These are phyloP conservation scores for Talaromyces stipitatus DNA, from an alignment of 495 filamentous ascomycete genomes.

Conservation along the genomic window DNA sequence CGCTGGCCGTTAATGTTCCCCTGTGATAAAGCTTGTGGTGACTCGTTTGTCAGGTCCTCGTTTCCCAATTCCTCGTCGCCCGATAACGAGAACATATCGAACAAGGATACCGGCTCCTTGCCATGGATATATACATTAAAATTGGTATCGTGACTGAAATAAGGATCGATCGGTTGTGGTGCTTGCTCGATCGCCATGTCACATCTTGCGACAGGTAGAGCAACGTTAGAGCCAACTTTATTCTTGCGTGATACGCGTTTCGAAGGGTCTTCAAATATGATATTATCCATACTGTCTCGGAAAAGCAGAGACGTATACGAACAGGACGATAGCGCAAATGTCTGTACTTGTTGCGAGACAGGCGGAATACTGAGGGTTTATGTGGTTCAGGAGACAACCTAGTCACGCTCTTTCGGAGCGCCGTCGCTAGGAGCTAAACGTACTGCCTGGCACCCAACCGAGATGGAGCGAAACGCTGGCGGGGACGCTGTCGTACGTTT, in stretches of 20 bases:
- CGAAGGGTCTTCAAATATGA: conserved; percentile 3
- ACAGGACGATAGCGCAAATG: background rate
- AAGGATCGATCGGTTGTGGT: background rate
- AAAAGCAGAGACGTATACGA: background rate
- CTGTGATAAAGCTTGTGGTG: background rate
- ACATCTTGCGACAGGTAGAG: background rate
- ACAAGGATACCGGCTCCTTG: background rate
- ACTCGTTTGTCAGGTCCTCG: background rate
- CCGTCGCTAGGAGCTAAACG: background rate
- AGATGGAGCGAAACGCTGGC: too few species aligned
- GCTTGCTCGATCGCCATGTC: background rate
- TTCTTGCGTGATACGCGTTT: background rate
- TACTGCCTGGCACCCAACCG: background rate
- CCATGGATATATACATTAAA: background rate
- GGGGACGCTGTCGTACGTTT: background rate
- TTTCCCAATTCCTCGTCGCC: background rate
- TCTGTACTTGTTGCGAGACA: background rate
- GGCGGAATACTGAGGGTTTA: background rate
- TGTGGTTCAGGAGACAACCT: background rate
- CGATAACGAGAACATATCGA: background rate
- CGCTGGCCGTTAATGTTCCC: background rate
- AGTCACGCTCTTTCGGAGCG: background rate
- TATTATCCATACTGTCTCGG: background rate
- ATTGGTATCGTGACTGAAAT: background rate
- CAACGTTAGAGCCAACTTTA: background rate